Evolutionary conservation across 352 stramenopile species (phyloP), one percentile per base, ranked within the genome.

Genomic region (Phytophthora lateralis): DNA sequence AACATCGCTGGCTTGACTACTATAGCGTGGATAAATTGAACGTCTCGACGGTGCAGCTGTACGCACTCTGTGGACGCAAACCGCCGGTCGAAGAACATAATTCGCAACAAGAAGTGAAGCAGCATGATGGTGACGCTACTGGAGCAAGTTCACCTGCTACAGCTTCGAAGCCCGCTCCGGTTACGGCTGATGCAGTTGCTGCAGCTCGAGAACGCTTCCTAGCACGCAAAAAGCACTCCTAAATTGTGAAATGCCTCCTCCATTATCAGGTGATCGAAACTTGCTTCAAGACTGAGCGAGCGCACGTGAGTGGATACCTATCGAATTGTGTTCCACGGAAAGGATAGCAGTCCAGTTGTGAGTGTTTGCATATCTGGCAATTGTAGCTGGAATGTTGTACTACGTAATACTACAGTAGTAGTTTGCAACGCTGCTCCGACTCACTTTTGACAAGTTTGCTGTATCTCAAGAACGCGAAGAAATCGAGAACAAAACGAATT

Each of bases 1-100:
- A 89, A 0, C 56, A 60, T 37, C 35, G 47, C 21, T 94, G 85
- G 85, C 57, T 94, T 4, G 69, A 76, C 6, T 21, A 73, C 14
- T 88, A 79, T 51, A 60, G 57, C 20, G 63, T 55, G 18, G 63
- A 55, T 30, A 82, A 81, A 34, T 10, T 69, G 6, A 26, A 64
- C 4, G 20, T 89, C 14, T 62, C 71, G 0, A 15, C 42, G 5
- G n/a, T 50, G 0, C 61, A 84, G 51, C 59, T 91, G 0, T 87
- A 76, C 29, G 71, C 71, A 27, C 60, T 89, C n/a, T 88, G 80
- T 53, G 82, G 82, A 42, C 66, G 66, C 2, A 50, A 61, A 1
- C 12, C 47, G 12, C 64, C 67, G n/a, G 39, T 45, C 6, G 34
- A 71, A 1, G 27, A 38, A 10, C 43, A 49, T 7, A 32, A 38